A percentile compares a stretch with the other conserved stretches of the same genome.
Conservation (phyloP, 495 filamentous ascomycete genomes). For the Penicillium dipodomyicola region DNA sequence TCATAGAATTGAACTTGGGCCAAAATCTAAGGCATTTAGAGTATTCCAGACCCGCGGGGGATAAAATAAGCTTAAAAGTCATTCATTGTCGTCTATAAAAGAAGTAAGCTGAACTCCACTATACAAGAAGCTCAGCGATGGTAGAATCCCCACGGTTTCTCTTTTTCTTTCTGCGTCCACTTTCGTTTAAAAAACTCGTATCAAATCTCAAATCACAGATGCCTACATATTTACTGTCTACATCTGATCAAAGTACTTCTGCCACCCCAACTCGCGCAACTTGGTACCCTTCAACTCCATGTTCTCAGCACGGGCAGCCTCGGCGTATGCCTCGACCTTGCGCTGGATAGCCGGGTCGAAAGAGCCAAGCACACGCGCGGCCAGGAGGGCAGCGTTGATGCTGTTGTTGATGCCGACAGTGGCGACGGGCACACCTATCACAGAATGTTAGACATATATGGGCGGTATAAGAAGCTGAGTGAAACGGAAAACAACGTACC, state of each 20-base stretch:
- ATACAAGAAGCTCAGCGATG: constrained; percentile 12
- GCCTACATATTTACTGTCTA: constrained; percentile 23
- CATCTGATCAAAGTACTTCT: constrained; percentile 65
- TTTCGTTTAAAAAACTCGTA: constrained; percentile 5
- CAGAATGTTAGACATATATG: neutral
- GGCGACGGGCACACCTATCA: constrained; percentile 72
- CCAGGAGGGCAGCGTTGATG: constrained; percentile 86
- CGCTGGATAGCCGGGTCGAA: constrained; percentile 57
- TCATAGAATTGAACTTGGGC: neutral
- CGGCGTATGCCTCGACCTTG: constrained; percentile 67
- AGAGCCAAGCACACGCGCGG: constrained; percentile 77
- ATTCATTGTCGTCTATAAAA: constrained; percentile 29
- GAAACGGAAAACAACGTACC: constrained; percentile 34
- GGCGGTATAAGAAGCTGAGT: too few species aligned
- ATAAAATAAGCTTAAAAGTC: constrained; percentile 10
- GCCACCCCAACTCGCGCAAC: constrained; percentile 59
- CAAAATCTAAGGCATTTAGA: neutral
- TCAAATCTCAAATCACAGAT: neutral
- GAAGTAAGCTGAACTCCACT: constrained; percentile 19
- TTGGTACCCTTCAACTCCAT: constrained; percentile 53
- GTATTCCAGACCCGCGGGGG: neutral
- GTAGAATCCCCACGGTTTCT: neutral
- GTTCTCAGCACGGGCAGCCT: constrained; percentile 63
- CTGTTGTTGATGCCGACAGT: constrained; percentile 93
- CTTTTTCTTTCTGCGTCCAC: neutral